Conservation (phyloP, 2,329 filamentous ascomycete genomes). For the Rutstroemia sydowiana region DNA sequence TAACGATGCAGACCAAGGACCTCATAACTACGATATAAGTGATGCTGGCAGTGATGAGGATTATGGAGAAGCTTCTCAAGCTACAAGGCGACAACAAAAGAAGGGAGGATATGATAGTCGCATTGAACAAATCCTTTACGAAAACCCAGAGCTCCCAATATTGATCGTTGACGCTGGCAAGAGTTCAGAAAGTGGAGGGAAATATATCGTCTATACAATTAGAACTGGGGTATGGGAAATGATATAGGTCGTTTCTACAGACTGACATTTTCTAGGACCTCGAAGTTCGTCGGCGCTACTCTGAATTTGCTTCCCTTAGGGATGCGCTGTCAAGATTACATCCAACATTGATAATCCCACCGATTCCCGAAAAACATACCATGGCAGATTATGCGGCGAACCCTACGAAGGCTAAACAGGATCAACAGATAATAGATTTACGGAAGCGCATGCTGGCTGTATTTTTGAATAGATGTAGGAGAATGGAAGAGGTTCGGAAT, state of each 20-base stretch:
- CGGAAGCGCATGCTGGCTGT: conserved; percentile 95
- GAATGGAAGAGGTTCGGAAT: conserved; percentile 84
- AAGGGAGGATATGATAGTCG: conserved; percentile 89
- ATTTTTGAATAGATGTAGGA: conserved; percentile 86
- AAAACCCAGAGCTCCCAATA: conserved; percentile 84
- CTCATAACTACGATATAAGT: conserved; percentile 31
- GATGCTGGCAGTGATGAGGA: conserved; percentile 45
- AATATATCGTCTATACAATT: conserved; percentile 96
- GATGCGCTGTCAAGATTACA: conserved; percentile 86
- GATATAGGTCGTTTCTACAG: background rate
- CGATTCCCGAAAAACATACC: conserved; percentile 97
- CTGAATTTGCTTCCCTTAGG: conserved; percentile 87
- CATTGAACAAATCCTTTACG: conserved; percentile 95
- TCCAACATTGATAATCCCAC: conserved; percentile 89
- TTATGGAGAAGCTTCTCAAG: conserved; percentile 33
- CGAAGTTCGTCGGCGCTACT: conserved; percentile 90
- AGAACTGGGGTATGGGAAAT: conserved; percentile 65
- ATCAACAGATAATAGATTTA: conserved; percentile 91
- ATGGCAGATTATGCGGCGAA: conserved; percentile 99
- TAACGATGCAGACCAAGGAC: conserved; percentile 13
- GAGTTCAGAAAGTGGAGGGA: conserved; percentile 82
- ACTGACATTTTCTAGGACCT: conserved; percentile 58
- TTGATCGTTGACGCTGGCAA: conserved; percentile 93
- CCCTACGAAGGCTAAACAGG: conserved; percentile 95
- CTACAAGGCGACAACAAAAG: conserved; percentile 55